phyloP scores from a whole-genome alignment of 331 rosid species.

The Cydonia oblonga region DNA sequence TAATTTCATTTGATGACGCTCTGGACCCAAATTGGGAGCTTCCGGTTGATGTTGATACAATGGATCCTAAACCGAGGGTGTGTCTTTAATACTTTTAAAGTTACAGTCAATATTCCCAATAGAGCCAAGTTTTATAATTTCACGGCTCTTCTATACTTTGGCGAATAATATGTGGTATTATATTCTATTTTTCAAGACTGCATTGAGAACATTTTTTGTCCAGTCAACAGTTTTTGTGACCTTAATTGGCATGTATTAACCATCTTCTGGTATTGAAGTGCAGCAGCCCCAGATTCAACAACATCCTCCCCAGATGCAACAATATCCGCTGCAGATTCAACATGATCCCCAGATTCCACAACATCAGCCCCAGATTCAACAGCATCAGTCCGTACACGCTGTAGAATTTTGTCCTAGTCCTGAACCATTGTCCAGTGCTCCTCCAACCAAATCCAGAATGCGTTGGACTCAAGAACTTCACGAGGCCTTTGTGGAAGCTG shows the following conservation, averaged over 20 bases:
- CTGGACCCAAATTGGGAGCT: constrained; percentile 63
- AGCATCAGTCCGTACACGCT: constrained; percentile 29
- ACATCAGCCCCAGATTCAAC: constrained; percentile 30
- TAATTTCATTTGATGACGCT: constrained; percentile 50
- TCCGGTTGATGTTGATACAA: constrained; percentile 35
- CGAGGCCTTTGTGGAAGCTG: constrained; percentile 88
- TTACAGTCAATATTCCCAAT: neutral
- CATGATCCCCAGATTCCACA: constrained; percentile 13
- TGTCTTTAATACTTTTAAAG: constrained; percentile 8
- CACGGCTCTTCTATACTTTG: neutral
- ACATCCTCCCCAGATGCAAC: too few species aligned
- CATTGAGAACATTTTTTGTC: neutral
- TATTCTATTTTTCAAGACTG: neutral
- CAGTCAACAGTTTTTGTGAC: neutral
- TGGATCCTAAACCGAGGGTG: constrained; percentile 57
- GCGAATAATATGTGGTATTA: neutral
- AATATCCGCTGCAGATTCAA: too few species aligned
- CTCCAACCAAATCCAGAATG: constrained; percentile 71
- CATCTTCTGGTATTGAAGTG: constrained; percentile 25
- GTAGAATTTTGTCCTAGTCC: constrained; percentile 31
- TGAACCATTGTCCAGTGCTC: constrained; percentile 30
- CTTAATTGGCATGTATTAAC: neutral
- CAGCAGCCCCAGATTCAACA: constrained; percentile 15
- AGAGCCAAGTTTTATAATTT: neutral
- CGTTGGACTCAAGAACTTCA: constrained; percentile 99